Evolutionary conservation across 345 rosid species (phyloP), one percentile per base, ranked within the genome.

Genomic region (Fremontodendron californicum): DNA sequence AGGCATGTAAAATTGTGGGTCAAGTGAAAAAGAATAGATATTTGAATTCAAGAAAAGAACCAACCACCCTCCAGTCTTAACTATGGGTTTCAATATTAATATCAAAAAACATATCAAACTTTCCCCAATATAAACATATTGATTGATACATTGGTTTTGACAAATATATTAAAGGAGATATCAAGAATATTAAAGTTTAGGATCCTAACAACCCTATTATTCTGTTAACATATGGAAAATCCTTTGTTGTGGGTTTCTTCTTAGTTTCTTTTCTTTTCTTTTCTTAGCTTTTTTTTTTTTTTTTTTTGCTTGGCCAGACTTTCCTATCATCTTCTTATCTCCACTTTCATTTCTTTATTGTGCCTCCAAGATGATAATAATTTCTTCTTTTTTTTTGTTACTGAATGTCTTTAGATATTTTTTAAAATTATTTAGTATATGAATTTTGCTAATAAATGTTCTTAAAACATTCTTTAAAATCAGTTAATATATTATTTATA

Each of bases 181-280:
- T 25, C 21, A 58, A 11, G 65, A 29, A 60, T 11, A 33, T 63
- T 2, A 2, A 35, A 35, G 11, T 18, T 35, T 63, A 16, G 21
- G 43, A 63, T 13, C 23, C 25, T 63, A 43, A 27, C 55, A 15
- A 68, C 54, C 54, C 37, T 42, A 23, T 42, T 67, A 23, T 43
- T 3, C 52, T 42, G 18, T 23, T 42, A 42, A 13, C 9, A 6
- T 25, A 12, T 6, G 10, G 52, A 25, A 43, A 67, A 43, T 67
- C 33, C 19, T 23, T 67, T 67, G 54, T 23, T 12, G 72, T 67
- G 72, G 72, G 52, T 67, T 67, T 67, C 72, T 23, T 43, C 33
- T 40, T 16, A 6, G 16, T 62, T 19, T 51, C 23, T 16, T 49
- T 16, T 49, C n/a, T 49, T 49, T 0, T n/a, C 10, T 40, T 37